phyloP scores from a whole-genome alignment of 2,329 filamentous ascomycete genomes.

The Fusarium praegraminearum region DNA sequence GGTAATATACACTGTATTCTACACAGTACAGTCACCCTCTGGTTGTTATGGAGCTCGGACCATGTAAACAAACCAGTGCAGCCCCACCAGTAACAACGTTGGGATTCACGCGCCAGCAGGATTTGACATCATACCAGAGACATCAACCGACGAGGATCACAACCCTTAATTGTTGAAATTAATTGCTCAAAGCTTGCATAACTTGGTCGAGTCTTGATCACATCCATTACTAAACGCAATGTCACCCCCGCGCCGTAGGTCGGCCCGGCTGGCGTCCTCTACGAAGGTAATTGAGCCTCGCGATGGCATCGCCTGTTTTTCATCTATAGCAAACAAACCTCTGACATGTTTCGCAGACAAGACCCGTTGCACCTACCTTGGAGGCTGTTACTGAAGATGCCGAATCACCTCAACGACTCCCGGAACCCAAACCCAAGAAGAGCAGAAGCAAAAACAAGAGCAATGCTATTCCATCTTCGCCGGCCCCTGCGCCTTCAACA shows the following conservation, averaged over 20 bases:
- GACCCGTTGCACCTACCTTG: constrained; percentile 51
- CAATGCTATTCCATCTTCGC: constrained; percentile 53
- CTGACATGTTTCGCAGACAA: constrained; percentile 46
- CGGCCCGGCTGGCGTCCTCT: constrained; percentile 57
- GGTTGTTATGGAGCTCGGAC: constrained; percentile 47
- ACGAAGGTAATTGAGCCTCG: constrained; percentile 55
- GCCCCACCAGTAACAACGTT: constrained; percentile 40
- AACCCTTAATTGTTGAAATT: constrained; percentile 44
- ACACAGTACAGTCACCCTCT: constrained; percentile 33
- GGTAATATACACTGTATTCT: accelerated
- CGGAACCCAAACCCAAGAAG: constrained; percentile 46
- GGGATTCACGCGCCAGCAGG: constrained; percentile 41
- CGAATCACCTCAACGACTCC: constrained; percentile 52
- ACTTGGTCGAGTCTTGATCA: constrained; percentile 17
- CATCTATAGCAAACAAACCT: constrained; percentile 5
- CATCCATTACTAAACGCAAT: constrained; percentile 47
- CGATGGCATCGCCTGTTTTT: constrained; percentile 26
- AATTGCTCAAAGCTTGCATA: constrained; percentile 34
- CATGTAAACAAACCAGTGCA: constrained; percentile 48
- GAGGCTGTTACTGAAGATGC: constrained; percentile 59
- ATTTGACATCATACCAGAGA: constrained; percentile 50
- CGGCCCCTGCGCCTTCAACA: constrained; percentile 59
- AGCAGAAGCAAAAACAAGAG: constrained; percentile 42
- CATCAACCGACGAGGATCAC: constrained; percentile 43
- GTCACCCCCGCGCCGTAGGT: constrained; percentile 59